phyloP scores from a whole-genome alignment of 148 eudicot genomes.

The Beta vulgaris region DNA sequence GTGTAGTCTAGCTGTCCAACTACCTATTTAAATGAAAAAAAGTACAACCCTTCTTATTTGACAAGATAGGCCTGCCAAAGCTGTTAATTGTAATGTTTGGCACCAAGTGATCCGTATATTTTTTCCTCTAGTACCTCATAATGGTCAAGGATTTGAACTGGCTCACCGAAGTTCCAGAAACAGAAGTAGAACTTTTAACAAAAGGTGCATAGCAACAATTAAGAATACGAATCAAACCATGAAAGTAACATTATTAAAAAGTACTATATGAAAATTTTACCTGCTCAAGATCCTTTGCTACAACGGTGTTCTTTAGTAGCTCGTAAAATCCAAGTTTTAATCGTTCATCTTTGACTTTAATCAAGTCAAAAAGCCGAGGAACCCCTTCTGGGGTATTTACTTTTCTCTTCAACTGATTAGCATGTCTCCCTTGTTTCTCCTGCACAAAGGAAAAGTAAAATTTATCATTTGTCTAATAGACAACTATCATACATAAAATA shows the following conservation, averaged over 20 bases:
- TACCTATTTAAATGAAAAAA: neutral
- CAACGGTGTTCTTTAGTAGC: constrained; percentile 83
- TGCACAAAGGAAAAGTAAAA: constrained; percentile 34
- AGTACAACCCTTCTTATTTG: neutral
- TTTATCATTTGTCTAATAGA: neutral
- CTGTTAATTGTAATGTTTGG: neutral
- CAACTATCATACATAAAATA: neutral
- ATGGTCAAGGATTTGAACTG: neutral
- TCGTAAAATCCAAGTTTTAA: constrained; percentile 87
- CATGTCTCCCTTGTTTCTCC: constrained; percentile 83
- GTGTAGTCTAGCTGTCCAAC: neutral
- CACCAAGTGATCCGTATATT: neutral
- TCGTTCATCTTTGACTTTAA: constrained; percentile 77
- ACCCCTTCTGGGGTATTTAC: constrained; percentile 80
- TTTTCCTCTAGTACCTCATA: neutral
- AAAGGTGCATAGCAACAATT: neutral
- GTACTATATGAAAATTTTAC: constrained; percentile 30
- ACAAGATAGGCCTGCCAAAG: neutral
- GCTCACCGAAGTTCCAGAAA: neutral
- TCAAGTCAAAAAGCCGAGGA: constrained; percentile 86
- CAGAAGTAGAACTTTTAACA: neutral
- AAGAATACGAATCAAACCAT: neutral
- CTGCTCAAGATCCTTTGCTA: constrained; percentile 89
- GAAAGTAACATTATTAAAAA: neutral
- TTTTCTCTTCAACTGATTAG: constrained; percentile 59